Evolutionary conservation across 768 basidiomycete genomes (phyloP), one percentile per base, ranked within the genome.

Genomic region (Termitomyces heimii): DNA sequence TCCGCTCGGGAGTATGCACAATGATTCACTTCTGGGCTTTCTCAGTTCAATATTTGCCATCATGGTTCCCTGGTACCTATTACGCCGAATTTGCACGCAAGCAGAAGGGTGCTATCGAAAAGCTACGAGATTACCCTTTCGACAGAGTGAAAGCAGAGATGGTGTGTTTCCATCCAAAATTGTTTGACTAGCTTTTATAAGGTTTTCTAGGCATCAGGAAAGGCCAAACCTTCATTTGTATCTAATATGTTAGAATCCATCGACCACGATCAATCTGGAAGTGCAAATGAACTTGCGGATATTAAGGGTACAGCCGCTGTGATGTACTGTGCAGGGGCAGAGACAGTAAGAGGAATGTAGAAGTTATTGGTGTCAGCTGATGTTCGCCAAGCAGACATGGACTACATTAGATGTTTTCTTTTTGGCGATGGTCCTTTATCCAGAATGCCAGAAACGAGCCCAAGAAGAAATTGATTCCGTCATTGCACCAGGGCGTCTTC

Each of bases 391-490:
- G 18, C 8, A 39, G 39, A 39, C 39, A 8, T 39, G 39, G 43
- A 14, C 22, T 14, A 44, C 47, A 13, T 54, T 67, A 0, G 48
- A 67, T 3, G 24, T 53, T 6, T 69, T 68, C 40, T 58, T 73
- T 28, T 59, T 68, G 14, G 68, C 63, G 6, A 72, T 70, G 70
- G 47, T 64, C 0, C 54, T 66, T n/a, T 46, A 66, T 56, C 71
- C 67, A 67, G 44, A 45, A 26, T 45, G 44, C 26, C 44, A 46
- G 44, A 28, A n/a, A 20, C 29, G 26, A 18, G 44, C 68, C 12
- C 71, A 71, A 58, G 56, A 60, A 14, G 70, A 73, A 55, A 62
- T 72, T 26, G 70, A 70, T 51, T n/a, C 47, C 4, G 64, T 71
- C n/a, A 53, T 70, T 20, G 68, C 67, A 12, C 10, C 34, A 1